Evolutionary conservation across 2,329 filamentous ascomycete species (phyloP).

Genomic region (Alternaria brassicae): DNA sequence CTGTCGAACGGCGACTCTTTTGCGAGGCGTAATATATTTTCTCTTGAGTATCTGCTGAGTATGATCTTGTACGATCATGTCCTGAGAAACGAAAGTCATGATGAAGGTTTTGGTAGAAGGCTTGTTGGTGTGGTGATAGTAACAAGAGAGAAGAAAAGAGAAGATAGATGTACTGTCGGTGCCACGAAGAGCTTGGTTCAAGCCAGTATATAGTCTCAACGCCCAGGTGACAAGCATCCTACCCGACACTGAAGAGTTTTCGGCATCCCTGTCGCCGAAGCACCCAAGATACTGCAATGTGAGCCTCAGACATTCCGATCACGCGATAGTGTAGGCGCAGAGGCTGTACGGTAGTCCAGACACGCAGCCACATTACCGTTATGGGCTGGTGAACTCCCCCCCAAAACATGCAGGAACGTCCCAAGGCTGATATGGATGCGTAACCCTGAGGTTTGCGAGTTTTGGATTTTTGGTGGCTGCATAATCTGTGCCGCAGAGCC

Average conservation of each 20-base stretch:
- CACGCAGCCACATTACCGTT: neutral
- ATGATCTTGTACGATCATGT: neutral
- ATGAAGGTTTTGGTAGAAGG: neutral
- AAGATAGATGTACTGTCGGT: neutral
- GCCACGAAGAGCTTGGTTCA: neutral
- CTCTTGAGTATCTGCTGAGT: neutral
- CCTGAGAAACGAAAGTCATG: neutral
- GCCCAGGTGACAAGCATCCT: neutral
- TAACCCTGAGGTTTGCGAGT: neutral
- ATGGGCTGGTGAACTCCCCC: neutral
- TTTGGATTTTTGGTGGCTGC: constrained; percentile 2
- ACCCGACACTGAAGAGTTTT: neutral
- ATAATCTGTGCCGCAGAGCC: constrained; percentile 2
- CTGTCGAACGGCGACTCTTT: neutral
- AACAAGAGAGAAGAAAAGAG: too few relatives aligned
- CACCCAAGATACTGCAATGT: neutral
- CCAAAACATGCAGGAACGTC: neutral
- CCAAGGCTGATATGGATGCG: neutral
- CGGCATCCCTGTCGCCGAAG: neutral
- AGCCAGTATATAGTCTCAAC: neutral
- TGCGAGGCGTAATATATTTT: neutral
- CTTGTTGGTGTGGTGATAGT: neutral
- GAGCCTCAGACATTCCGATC: neutral
- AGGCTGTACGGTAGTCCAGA: neutral
- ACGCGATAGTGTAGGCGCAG: neutral